phyloP scores from a whole-genome alignment of 208 protist species.

The Naegleria fowleri region DNA sequence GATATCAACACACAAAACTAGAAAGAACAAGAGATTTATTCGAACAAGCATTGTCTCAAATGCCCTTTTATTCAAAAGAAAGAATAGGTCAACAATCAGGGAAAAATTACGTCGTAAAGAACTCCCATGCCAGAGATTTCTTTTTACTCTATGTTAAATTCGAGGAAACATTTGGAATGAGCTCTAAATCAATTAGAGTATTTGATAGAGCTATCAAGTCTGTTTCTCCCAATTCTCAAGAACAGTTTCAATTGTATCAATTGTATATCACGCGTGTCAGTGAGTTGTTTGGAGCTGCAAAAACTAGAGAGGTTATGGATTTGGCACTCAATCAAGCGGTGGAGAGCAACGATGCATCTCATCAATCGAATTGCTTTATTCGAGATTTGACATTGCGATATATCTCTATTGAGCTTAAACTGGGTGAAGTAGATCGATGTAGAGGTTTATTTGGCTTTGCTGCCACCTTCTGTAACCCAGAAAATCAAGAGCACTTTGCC shows the following conservation, averaged over 20 bases:
- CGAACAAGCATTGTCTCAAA: constrained; percentile 59
- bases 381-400: constrained; percentile 60
- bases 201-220: constrained; percentile 56
- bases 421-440: constrained; percentile 82
- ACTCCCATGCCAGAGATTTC: constrained; percentile 51
- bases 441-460: constrained; percentile 65
- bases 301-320: constrained; percentile 76
- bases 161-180: constrained; percentile 69
- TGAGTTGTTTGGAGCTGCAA: constrained; percentile 70
- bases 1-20: constrained; percentile 70
- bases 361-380: constrained; percentile 46
- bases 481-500: not conserved
- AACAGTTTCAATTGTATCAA: constrained; percentile 48
- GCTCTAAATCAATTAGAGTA: constrained; percentile 68
- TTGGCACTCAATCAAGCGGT: constrained; percentile 48
- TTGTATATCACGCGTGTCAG: constrained; percentile 58
- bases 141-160: constrained; percentile 74
- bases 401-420: constrained; percentile 65
- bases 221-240: constrained; percentile 33
- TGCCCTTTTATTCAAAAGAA: constrained; percentile 35
- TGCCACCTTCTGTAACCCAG: constrained; percentile 69
- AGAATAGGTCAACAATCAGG: constrained; percentile 8
- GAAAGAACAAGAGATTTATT: constrained; percentile 83
- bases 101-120: constrained; percentile 6
- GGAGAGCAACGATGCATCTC: constrained; percentile 26